Evolutionary conservation across 176 grass and related monocot genomes (phyloP).

Genomic region (Cocos nucifera): DNA sequence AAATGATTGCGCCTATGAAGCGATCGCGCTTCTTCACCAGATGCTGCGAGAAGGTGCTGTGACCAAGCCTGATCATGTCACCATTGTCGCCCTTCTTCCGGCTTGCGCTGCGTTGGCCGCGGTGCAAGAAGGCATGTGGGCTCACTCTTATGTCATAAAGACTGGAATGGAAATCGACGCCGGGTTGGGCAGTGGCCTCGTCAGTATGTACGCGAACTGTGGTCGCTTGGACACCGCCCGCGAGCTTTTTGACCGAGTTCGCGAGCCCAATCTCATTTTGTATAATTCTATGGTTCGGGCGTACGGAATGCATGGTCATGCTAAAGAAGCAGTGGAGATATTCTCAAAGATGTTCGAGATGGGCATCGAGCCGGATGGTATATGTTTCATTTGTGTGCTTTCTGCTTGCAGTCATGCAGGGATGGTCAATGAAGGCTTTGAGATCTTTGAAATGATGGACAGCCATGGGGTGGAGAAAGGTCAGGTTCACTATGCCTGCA

Average conservation of each 20-base stretch:
- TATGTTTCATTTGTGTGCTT: slow-evolving; percentile 14
- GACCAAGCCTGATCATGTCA: neutral
- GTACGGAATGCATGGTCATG: slow-evolving; percentile 19
- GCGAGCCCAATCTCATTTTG: neutral
- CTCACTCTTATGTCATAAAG: slow-evolving; percentile 8
- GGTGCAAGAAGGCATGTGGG: slow-evolving; percentile 1
- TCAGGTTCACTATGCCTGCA: slow-evolving; percentile 16
- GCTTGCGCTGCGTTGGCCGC: slow-evolving; percentile 1
- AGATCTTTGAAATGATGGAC: slow-evolving; percentile 13
- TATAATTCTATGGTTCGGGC: slow-evolving; percentile 16
- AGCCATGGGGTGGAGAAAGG: slow-evolving; percentile 15
- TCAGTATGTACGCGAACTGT: slow-evolving; percentile 11
- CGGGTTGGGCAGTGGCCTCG: neutral
- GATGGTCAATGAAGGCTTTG: slow-evolving; percentile 10
- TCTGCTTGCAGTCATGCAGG: slow-evolving; percentile 20
- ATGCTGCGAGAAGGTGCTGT: neutral
- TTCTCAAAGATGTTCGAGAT: slow-evolving; percentile 6
- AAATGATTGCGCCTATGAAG: neutral
- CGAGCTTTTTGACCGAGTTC: neutral
- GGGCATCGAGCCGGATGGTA: slow-evolving; percentile 2
- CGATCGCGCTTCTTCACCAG: slow-evolving; percentile 1
- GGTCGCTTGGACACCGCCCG: slow-evolving; percentile 5
- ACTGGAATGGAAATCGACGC: neutral
- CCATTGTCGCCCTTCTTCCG: neutral
- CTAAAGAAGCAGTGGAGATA: slow-evolving; percentile 1